phyloP scores from a whole-genome alignment of 768 basidiomycete species.

The Floccularia luteovirens region DNA sequence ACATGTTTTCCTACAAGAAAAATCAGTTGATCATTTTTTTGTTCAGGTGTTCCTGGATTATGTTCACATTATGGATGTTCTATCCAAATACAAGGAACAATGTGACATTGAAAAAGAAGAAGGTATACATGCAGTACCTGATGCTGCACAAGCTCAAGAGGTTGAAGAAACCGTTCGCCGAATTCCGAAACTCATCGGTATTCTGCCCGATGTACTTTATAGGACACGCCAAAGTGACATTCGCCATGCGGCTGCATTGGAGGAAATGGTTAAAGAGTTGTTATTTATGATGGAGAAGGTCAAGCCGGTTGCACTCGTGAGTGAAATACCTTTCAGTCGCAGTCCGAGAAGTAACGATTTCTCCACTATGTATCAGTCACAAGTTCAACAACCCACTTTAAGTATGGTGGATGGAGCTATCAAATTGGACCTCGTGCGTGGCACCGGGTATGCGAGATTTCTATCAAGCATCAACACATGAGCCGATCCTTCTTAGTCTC shows the following conservation, averaged over 20 bases:
- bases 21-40: neutral
- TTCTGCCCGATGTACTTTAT: constrained; percentile 60
- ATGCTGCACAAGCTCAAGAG: constrained; percentile 39
- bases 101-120: constrained; percentile 28
- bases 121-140: constrained; percentile 23
- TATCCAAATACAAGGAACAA: constrained; percentile 45
- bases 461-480: constrained; percentile 42
- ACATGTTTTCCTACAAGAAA: constrained; percentile 7
- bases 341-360: neutral
- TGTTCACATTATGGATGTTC: constrained; percentile 49
- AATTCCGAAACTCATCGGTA: constrained; percentile 57
- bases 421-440: constrained; percentile 55
- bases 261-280: constrained; percentile 66
- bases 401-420: constrained; percentile 46
- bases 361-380: constrained; percentile 10
- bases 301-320: constrained; percentile 53
- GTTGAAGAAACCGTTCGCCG: constrained; percentile 52
- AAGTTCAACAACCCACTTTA: constrained; percentile 19
- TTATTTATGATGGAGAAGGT: constrained; percentile 51
- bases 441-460: constrained; percentile 59
- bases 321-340: constrained; percentile 10
- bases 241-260: constrained; percentile 63
- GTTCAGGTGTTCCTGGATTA: constrained; percentile 67
- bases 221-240: constrained; percentile 42
- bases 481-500: neutral